phyloP scores from a whole-genome alignment of 257 asterid species.

The Plectranthus barbatus region DNA sequence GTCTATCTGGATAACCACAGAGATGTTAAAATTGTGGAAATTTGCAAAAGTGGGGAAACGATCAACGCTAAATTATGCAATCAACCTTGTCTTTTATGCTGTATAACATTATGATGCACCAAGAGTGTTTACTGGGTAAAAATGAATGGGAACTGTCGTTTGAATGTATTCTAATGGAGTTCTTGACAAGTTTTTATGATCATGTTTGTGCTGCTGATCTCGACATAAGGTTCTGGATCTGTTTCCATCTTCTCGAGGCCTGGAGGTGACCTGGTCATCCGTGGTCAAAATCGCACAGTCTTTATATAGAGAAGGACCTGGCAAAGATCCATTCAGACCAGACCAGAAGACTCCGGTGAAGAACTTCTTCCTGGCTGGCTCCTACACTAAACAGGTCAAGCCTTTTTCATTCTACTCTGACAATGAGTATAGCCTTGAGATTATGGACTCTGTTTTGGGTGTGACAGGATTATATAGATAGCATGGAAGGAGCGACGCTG shows the following conservation, averaged over 20 bases:
- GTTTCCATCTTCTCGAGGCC: slow-evolving; percentile 96
- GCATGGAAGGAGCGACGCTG: slow-evolving; percentile 99
- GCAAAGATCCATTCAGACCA: slow-evolving; percentile 97
- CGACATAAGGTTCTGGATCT: slow-evolving; percentile 67
- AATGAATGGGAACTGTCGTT: neutral
- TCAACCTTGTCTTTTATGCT: too few relatives aligned
- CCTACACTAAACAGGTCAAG: slow-evolving; percentile 97
- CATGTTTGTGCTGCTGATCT: too few relatives aligned
- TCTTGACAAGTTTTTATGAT: too few relatives aligned
- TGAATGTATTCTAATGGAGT: too few relatives aligned
- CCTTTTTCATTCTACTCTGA: too few relatives aligned
- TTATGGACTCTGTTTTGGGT: neutral
- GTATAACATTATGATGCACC: neutral
- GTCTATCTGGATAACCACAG: too few relatives aligned
- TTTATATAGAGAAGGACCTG: slow-evolving; percentile 91
- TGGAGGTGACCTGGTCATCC: slow-evolving; percentile 93
- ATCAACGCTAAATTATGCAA: neutral
- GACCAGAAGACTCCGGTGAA: slow-evolving; percentile 90
- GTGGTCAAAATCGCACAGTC: slow-evolving; percentile 95
- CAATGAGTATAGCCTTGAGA: too few relatives aligned
- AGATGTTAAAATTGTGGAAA: too few relatives aligned
- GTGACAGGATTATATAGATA: slow-evolving; percentile 88
- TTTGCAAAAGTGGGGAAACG: neutral
- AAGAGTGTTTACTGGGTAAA: neutral
- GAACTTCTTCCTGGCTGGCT: slow-evolving; percentile 95